Percentiles rank a stretch among this genome's conserved stretches.
Evolutionary conservation across 129 eudicot genomes (phyloP).

Genomic region (Calendula officinalis): DNA sequence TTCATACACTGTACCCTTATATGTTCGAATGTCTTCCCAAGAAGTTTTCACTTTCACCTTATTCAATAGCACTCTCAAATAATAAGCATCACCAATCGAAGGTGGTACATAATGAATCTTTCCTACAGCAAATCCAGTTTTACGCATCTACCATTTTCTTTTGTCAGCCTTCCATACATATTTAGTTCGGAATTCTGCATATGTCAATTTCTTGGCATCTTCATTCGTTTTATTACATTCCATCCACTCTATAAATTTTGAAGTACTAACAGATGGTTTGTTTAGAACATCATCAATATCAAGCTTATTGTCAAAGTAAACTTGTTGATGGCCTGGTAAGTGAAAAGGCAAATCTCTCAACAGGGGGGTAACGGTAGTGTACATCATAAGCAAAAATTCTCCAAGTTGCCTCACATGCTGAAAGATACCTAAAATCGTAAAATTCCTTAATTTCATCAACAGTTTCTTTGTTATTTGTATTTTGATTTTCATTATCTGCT

Average conservation of each 20-base stretch:
- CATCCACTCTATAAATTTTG: too few species aligned
- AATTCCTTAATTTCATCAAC: not conserved
- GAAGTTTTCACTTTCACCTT: not conserved
- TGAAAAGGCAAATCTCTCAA: not conserved
- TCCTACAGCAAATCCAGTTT: not conserved
- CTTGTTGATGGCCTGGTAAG: not conserved
- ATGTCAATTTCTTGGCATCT: too few species aligned
- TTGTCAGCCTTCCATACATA: too few species aligned
- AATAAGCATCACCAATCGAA: not conserved
- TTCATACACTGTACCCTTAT: not conserved
- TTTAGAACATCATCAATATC: too few species aligned
- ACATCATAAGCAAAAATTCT: not conserved
- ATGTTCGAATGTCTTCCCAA: not conserved
- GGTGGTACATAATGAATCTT: not conserved
- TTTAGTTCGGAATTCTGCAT: too few species aligned
- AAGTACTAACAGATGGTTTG: too few species aligned
- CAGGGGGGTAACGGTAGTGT: not conserved
- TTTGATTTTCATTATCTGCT: conserved; percentile 1
- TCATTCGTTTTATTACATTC: too few species aligned
- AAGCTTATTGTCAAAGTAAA: too few species aligned
- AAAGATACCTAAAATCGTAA: not conserved
- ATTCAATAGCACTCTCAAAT: not conserved
- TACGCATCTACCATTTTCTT: too few species aligned
- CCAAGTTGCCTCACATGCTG: not conserved
- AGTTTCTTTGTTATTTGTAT: not conserved